Evolutionary conservation across 2,329 filamentous ascomycete genomes (phyloP).

Genomic region (Calonectria pteridis): DNA sequence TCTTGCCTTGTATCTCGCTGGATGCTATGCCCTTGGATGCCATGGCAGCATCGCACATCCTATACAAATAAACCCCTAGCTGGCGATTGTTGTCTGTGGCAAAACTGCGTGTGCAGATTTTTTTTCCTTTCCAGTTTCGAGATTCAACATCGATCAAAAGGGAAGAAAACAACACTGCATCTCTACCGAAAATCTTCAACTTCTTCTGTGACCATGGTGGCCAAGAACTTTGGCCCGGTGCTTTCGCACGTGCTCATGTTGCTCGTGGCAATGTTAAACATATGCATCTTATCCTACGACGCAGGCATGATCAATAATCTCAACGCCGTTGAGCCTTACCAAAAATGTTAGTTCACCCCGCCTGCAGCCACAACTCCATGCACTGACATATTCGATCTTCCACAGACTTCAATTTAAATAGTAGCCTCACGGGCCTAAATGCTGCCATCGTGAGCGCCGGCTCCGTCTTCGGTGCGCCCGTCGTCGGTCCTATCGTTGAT

Average conservation of each 20-base stretch:
- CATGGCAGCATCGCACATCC: not conserved
- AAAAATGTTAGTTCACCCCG: conserved; percentile 5
- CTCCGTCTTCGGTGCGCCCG: conserved; percentile 21
- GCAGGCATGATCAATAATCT: conserved; percentile 28
- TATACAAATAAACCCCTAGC: conserved; percentile 1
- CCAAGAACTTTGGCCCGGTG: conserved; percentile 3
- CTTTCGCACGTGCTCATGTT: conserved; percentile 18
- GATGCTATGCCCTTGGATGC: not conserved
- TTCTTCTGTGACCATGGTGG: not conserved
- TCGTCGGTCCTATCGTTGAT: conserved; percentile 22
- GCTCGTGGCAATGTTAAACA: conserved; percentile 25
- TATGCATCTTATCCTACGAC: conserved; percentile 27
- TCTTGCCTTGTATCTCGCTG: not conserved
- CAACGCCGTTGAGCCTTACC: conserved; percentile 20
- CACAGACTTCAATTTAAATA: conserved; percentile 21
- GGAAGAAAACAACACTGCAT: not conserved
- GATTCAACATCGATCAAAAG: not conserved
- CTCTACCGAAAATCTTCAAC: not conserved
- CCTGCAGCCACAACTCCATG: not conserved
- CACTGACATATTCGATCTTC: not conserved
- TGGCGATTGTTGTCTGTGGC: not conserved
- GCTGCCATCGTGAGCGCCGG: conserved; percentile 24
- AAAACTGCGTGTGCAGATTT: not conserved
- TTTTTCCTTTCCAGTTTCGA: not conserved
- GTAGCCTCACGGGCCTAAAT: conserved; percentile 22